Base-by-base conservation (phyloP, 179 eudicot species). In the Camellia oleifera region DNA sequence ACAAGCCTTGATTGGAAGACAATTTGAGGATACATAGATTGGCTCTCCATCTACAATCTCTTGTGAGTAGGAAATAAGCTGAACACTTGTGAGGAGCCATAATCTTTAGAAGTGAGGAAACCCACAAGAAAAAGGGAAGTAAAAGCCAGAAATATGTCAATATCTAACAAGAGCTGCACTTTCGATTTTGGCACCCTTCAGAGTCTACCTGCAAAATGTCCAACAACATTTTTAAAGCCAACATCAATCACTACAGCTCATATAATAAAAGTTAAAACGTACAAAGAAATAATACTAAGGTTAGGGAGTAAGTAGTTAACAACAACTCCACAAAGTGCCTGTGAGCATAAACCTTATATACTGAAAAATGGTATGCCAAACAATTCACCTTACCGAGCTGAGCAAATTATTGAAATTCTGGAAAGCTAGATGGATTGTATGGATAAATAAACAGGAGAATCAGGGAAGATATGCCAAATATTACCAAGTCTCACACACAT, bases 21-120 rank as follows among this genome's bases (percentile, higher is more conserved):
- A 84, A 85, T 96, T 96, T 10, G 97, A 91, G 42, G 95, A 96
- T 74, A 88, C 83, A 73, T 79, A 89, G 44, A 96, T 78, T 15
- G 98, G 92, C 71, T 86, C 82, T 54, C 98, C 99, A 75, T 90
- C 89, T 82, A 85, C 85, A 76, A 96, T 84, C 87, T 96, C 99
- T 15, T 82, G 73, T 6, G 90, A 76, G 84, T 87, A 96, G 11
- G 92, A 75, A 86, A 96, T 88, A 61, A 85, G 90, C 48, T 76
- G 83, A 77, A 83, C 74, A 74, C 88, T 80, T 76, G 68, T 81
- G 66, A 63, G 86, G 82, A 82, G 81, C 86, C 94, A 89, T 85
- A 69, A 62, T 60, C 66, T 58, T 75, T 45, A 75, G 12, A 73
- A 54, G 17, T 32, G 77, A 54, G 56, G 53, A 60, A 56, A 74